Conservation (phyloP, 257 asterid genomes). For the Solanum raphanifolium region DNA sequence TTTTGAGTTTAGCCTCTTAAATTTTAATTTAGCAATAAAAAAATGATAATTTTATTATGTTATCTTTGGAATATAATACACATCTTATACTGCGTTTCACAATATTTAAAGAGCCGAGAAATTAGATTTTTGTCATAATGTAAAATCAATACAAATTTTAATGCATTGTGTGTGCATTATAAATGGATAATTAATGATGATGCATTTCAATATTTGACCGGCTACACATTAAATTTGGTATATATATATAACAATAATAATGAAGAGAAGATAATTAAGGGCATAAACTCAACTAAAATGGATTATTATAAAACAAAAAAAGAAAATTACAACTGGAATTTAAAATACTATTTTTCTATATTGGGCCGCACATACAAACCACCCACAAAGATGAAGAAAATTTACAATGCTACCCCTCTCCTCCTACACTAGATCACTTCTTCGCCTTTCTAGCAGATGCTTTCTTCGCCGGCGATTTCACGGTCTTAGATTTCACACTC, state of each 20-base stretch:
- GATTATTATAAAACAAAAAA: not conserved
- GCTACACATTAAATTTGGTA: not conserved
- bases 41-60: too few species aligned
- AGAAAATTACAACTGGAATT: not conserved
- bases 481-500: conserved; percentile 9
- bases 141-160: not conserved
- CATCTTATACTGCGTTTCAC: not conserved
- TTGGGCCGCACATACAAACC: conserved; percentile 3
- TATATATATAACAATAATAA: not conserved
- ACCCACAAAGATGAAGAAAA: conserved; percentile 16
- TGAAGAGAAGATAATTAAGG: not conserved
- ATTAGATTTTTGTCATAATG: not conserved
- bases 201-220: not conserved
- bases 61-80: not conserved
- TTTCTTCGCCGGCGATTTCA: conserved; percentile 5
- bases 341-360: not conserved
- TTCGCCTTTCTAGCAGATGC: conserved; percentile 14
- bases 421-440: conserved; percentile 21
- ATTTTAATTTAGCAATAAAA: not conserved
- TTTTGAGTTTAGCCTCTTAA: not conserved
- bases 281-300: not conserved
- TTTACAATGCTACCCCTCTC: conserved; percentile 33
- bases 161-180: not conserved
- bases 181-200: not conserved
- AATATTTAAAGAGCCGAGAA: not conserved